phyloP scores from a whole-genome alignment of 495 filamentous ascomycete genomes.

The Physcia stellaris region DNA sequence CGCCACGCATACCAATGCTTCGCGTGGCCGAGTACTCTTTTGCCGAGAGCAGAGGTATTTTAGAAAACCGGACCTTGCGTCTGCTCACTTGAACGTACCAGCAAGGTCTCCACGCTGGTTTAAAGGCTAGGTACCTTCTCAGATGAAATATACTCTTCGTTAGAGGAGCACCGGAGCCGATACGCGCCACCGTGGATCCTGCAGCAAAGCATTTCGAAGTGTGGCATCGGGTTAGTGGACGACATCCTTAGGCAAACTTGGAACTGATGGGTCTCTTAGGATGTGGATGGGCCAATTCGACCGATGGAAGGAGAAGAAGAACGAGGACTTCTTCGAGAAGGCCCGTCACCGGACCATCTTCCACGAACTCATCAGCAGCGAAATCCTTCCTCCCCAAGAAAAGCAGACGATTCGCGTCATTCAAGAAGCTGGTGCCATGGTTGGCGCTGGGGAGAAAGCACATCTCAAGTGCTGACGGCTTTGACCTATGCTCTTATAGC shows the following conservation, averaged over 20 bases:
- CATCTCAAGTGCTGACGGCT: constrained; percentile 6
- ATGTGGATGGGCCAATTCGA: constrained; percentile 7
- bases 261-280: background rate
- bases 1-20: constrained; percentile 24
- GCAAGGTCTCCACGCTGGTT: constrained; percentile 6
- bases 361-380: constrained; percentile 10
- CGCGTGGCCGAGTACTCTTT: constrained; percentile 30
- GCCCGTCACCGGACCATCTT: constrained; percentile 11
- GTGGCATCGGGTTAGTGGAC: constrained; percentile 9
- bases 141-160: constrained; percentile 8
- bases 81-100: constrained; percentile 1
- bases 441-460: constrained; percentile 11
- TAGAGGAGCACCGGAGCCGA: constrained; percentile 8
- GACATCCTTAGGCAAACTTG: background rate
- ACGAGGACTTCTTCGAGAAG: constrained; percentile 10
- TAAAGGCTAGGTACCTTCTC: constrained; percentile 6
- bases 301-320: constrained; percentile 8
- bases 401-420: constrained; percentile 8
- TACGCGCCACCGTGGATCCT: constrained; percentile 5
- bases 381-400: constrained; percentile 4
- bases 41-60: constrained; percentile 23
- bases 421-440: constrained; percentile 11
- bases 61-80: constrained; percentile 13
- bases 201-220: constrained; percentile 11
- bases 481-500: constrained; percentile 7